These are phyloP conservation scores for Royoungia palumana DNA, from an alignment of 768 basidiomycete species.

Conservation along the genomic window DNA sequence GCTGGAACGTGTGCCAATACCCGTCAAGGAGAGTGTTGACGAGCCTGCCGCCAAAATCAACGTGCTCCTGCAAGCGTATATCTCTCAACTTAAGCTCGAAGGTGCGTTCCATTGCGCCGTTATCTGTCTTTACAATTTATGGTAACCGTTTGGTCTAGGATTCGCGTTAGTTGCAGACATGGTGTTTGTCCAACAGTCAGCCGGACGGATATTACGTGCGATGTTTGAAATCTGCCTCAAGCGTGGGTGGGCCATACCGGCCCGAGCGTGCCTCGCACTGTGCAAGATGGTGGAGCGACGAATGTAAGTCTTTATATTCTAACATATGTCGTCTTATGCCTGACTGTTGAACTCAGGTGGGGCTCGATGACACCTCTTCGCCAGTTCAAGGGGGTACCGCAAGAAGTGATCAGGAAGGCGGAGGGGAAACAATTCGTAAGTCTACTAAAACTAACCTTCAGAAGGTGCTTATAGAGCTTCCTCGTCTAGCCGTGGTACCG, in stretches of 20 bases:
- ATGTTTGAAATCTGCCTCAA: conserved; percentile 98
- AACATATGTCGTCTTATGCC: background rate
- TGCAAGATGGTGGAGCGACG: conserved; percentile 95
- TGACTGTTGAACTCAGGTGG: conserved; percentile 59
- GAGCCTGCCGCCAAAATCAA: conserved; percentile 98
- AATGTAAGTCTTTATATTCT: conserved; percentile 49
- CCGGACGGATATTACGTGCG: conserved; percentile 93
- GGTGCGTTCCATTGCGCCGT: conserved; percentile 37
- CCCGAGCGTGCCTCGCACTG: conserved; percentile 84
- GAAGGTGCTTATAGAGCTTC: background rate
- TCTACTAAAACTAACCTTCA: conserved; percentile 24
- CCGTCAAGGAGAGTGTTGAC: conserved; percentile 94
- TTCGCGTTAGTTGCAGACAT: conserved; percentile 87
- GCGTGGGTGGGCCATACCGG: conserved; percentile 96
- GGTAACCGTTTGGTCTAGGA: conserved; percentile 35
- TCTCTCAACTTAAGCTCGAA: conserved; percentile 90
- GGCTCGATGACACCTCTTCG: conserved; percentile 95
- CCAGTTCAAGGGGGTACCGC: conserved; percentile 90
- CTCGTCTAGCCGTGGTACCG: conserved; percentile 81
- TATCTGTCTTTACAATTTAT: background rate
- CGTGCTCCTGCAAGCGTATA: conserved; percentile 90
- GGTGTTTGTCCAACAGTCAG: conserved; percentile 97
- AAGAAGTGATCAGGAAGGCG: conserved; percentile 82
- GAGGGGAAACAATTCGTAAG: conserved; percentile 96
- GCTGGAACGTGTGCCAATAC: conserved; percentile 92